These are phyloP conservation scores for Coffea humblotiana DNA, from an alignment of 305 asterid species.

Conservation along the genomic window DNA sequence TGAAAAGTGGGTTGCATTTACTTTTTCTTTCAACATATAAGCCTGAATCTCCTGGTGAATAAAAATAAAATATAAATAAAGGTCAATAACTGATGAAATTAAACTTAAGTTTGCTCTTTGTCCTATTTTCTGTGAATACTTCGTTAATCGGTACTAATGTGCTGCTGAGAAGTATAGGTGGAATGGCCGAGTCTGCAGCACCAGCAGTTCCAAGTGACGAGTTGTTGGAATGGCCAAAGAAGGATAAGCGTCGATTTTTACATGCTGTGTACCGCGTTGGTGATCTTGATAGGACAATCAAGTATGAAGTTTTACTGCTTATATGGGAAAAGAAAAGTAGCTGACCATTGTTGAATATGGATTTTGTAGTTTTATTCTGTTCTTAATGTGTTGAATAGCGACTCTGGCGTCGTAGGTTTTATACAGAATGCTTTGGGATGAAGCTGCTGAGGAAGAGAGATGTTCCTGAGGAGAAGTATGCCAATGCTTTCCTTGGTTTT, in stretches of 20 bases:
- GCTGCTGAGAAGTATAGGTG: conserved; percentile 23
- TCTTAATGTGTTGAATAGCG: neutral
- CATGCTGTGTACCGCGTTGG: conserved; percentile 98
- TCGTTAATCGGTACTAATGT: neutral
- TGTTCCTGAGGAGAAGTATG: conserved; percentile 82
- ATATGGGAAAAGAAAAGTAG: neutral
- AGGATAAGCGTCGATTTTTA: conserved; percentile 75
- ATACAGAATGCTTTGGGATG: conserved; percentile 95
- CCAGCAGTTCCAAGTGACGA: conserved; percentile 56
- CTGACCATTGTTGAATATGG: neutral
- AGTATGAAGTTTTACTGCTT: conserved; percentile 41
- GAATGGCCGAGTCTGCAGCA: conserved; percentile 69
- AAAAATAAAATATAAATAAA: no score
- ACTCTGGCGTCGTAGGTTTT: conserved; percentile 51
- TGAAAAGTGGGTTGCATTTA: no score
- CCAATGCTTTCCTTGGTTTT: conserved; percentile 98
- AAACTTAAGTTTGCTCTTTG: no score
- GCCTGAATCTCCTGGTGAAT: no score
- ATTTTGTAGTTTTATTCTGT: no score
- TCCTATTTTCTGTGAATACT: no score
- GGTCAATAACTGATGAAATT: no score
- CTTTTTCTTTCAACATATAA: no score
- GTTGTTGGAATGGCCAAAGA: conserved; percentile 85
- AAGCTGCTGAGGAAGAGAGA: conserved; percentile 88
- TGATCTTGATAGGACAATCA: conserved; percentile 95